Evolutionary conservation across 257 asterid genomes (phyloP).

Genomic region (Rauvolfia tetraphylla): DNA sequence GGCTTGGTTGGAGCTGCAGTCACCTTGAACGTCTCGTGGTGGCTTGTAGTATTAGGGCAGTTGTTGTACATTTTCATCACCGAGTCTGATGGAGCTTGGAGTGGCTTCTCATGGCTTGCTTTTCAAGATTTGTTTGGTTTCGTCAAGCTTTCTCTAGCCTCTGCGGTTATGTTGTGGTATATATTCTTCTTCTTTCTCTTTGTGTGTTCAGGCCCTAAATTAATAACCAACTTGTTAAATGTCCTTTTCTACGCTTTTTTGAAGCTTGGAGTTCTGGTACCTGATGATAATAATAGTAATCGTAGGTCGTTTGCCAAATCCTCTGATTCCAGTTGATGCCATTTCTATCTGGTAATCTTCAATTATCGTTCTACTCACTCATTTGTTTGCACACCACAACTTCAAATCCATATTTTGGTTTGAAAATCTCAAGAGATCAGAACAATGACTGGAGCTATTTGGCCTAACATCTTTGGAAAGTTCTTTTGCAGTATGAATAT

Average conservation of each 20-base stretch:
- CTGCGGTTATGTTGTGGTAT: conserved; percentile 81
- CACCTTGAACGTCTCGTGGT: conserved; percentile 61
- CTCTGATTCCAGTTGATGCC: conserved; percentile 72
- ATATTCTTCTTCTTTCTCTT: conserved; percentile 3
- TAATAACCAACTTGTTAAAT: neutral
- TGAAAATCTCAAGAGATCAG: no score
- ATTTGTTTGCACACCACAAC: no score
- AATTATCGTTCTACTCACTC: neutral
- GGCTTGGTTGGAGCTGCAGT: conserved; percentile 72
- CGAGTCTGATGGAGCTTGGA: conserved; percentile 76
- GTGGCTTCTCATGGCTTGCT: conserved; percentile 74
- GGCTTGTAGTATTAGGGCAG: conserved; percentile 59
- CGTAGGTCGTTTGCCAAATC: conserved; percentile 70
- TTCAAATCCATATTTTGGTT: no score
- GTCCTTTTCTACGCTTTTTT: neutral
- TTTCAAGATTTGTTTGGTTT: conserved; percentile 62
- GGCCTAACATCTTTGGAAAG: neutral
- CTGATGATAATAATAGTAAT: conserved; percentile 62
- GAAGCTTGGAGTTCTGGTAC: conserved; percentile 96
- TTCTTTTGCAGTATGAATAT: conserved; percentile 65
- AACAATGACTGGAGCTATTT: neutral
- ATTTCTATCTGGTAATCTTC: conserved; percentile 71
- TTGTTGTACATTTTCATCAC: conserved; percentile 48
- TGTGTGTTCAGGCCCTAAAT: neutral
- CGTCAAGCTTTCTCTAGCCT: conserved; percentile 67